Evolutionary conservation across 2,329 filamentous ascomycete species (phyloP).

Genomic region (Fusarium sp.): DNA sequence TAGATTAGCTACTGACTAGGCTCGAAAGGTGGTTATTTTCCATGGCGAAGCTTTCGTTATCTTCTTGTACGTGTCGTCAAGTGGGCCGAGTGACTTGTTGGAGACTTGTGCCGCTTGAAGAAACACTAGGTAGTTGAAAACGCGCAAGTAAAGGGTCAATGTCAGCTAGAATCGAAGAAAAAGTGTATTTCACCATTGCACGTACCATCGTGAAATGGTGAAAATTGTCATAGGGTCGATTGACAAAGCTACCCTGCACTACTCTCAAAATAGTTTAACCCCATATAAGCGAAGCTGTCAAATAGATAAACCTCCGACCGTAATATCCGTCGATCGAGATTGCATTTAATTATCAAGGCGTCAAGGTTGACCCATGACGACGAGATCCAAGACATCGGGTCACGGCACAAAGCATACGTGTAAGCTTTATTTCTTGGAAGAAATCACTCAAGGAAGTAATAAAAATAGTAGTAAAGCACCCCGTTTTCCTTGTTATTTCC

Average conservation of each 20-base stretch:
- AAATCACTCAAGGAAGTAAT: background rate
- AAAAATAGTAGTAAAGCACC: slow-evolving; percentile 19
- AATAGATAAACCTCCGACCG: background rate
- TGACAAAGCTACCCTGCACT: background rate
- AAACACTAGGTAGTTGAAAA: no score
- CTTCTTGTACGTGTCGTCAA: no score
- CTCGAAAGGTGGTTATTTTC: no score
- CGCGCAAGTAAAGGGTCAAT: no score
- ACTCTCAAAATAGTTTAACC: background rate
- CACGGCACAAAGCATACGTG: slow-evolving; percentile 14
- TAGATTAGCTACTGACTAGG: no score
- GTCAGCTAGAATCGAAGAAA: no score
- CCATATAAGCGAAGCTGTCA: background rate
- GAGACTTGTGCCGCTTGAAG: no score
- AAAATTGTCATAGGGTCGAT: no score
- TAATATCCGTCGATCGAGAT: slow-evolving; percentile 12
- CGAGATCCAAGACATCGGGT: slow-evolving; percentile 22
- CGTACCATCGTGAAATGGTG: no score
- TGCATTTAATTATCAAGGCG: slow-evolving; percentile 4
- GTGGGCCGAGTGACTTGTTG: no score
- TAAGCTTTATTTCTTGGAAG: background rate
- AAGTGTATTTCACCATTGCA: no score
- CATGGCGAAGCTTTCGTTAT: no score
- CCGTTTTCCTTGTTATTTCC: slow-evolving; percentile 33
- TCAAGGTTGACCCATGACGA: slow-evolving; percentile 23